Conservation (phyloP, 106 monocot genomes). For the Vanilla planifolia region DNA sequence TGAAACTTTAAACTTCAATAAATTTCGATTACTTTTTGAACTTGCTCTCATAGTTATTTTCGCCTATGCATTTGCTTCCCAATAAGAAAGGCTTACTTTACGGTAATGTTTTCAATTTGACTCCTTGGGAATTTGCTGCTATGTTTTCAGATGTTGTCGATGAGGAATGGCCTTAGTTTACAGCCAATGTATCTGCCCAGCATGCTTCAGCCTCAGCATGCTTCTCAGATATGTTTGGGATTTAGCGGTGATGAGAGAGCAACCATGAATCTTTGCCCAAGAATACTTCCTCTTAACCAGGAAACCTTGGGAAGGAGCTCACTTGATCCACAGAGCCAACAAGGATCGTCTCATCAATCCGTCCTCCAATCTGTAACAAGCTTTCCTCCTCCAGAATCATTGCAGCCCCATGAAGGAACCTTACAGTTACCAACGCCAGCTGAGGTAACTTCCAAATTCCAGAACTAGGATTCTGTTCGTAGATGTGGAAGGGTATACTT, state of each 20-base stretch:
- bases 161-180: slow-evolving; percentile 52
- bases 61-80: no score
- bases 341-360: slow-evolving; percentile 7
- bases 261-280: slow-evolving; percentile 11
- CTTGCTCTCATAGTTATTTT: no score
- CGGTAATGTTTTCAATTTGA: no score
- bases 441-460: no score
- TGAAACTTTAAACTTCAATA: no score
- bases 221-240: slow-evolving; percentile 24
- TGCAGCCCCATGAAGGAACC: slow-evolving; percentile 19
- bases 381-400: slow-evolving; percentile 18
- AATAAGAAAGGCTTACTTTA: no score
- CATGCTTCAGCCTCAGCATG: slow-evolving; percentile 24
- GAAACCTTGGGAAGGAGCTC: slow-evolving; percentile 15
- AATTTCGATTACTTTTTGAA: no score
- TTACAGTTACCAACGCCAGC: no score
- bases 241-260: slow-evolving; percentile 14
- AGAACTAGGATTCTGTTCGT: no score
- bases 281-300: slow-evolving; percentile 26
- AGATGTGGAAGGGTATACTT: no score
- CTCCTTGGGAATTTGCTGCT: no score
- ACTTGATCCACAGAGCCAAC: slow-evolving; percentile 22
- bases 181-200: slow-evolving; percentile 39
- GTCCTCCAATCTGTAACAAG: no score
- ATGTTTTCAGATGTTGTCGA: slow-evolving; percentile 68